Conservation (phyloP, 305 asterid species). For the Rubia peregrina region DNA sequence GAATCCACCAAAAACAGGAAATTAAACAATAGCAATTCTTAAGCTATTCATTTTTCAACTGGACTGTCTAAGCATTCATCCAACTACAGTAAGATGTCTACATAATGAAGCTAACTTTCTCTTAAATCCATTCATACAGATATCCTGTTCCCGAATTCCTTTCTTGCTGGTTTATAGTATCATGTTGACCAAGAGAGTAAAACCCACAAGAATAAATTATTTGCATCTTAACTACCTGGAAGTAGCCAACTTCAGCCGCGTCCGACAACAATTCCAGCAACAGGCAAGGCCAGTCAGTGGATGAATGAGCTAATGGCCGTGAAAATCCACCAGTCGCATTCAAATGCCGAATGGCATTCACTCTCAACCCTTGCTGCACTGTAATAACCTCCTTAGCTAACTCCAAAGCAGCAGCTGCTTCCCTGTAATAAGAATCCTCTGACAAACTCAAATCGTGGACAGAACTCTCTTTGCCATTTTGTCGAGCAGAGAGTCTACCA, state of each 20-base stretch:
- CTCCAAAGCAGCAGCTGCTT: conserved; percentile 70
- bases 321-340: conserved; percentile 73
- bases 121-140: background rate
- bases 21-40: background rate
- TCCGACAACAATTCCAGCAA: conserved; percentile 79
- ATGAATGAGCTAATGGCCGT: conserved; percentile 70
- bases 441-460: conserved; percentile 33
- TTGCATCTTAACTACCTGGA: conserved; percentile 55
- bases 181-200: background rate
- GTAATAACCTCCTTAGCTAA: conserved; percentile 84
- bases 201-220: conserved; percentile 13
- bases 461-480: conserved; percentile 47
- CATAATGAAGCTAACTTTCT: background rate
- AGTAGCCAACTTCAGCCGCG: conserved; percentile 79
- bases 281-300: conserved; percentile 94
- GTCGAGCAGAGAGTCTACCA: conserved; percentile 43
- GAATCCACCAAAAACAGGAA: conserved; percentile 7
- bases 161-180: background rate
- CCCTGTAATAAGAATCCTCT: conserved; percentile 63
- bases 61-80: background rate
- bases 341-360: conserved; percentile 68
- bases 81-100: background rate
- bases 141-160: background rate
- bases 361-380: conserved; percentile 72
- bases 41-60: background rate